These are phyloP conservation scores for Papilionanthe hybrid DNA, from an alignment of 116 monocot species.

Conservation along the genomic window DNA sequence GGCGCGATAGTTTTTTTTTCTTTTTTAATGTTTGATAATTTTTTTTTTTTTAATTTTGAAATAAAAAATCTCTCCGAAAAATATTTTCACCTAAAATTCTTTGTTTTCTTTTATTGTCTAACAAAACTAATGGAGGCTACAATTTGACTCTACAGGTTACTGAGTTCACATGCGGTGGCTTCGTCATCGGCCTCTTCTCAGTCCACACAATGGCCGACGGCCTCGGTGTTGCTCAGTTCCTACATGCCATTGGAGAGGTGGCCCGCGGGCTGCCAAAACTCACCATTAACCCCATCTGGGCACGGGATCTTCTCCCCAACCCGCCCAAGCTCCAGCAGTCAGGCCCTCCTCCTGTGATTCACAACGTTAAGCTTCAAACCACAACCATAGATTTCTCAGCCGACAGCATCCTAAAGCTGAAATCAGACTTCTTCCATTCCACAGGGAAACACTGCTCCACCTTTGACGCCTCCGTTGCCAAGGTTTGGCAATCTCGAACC, in stretches of 20 bases:
- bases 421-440: slow-evolving; percentile 21
- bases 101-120: neutral
- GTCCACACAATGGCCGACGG: slow-evolving; percentile 53
- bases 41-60: neutral
- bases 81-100: neutral
- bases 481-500: slow-evolving; percentile 38
- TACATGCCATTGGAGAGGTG: slow-evolving; percentile 39
- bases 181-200: slow-evolving; percentile 37
- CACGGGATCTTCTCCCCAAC: slow-evolving; percentile 19
- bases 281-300: slow-evolving; percentile 9
- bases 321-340: slow-evolving; percentile 9
- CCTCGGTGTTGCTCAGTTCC: slow-evolving; percentile 40
- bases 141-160: slow-evolving; percentile 25
- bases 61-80: neutral
- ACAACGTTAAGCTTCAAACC: neutral
- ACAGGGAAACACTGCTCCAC: slow-evolving; percentile 34
- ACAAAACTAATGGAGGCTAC: too few relatives aligned
- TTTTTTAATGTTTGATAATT: too few relatives aligned
- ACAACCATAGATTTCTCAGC: slow-evolving; percentile 19
- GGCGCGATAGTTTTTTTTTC: too few relatives aligned
- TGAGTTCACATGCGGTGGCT: slow-evolving; percentile 48
- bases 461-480: slow-evolving; percentile 39
- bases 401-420: neutral
- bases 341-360: neutral
- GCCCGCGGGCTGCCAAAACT: slow-evolving; percentile 18